Conservation (phyloP, 345 rosid species). For the Gossypium longicalyx region DNA sequence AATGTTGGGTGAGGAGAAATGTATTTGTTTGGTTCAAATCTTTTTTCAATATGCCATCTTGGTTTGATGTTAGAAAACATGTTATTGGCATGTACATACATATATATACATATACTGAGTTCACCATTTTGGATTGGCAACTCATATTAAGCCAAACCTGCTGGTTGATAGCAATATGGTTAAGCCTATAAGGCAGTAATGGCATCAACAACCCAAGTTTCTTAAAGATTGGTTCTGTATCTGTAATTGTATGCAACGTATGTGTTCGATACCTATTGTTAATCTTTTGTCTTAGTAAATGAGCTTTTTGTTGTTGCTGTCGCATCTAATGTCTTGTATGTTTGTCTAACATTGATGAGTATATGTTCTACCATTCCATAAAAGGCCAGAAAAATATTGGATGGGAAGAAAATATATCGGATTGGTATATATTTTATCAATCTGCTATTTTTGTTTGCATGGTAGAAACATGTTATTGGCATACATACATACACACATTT, state of each 20-base stretch:
- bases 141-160: not conserved
- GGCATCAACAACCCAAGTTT: not conserved
- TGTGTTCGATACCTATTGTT: too few relatives aligned
- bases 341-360: not conserved
- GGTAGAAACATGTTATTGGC: not conserved
- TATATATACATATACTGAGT: not conserved
- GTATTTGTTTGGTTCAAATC: not conserved
- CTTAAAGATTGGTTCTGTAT: not conserved
- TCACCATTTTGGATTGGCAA: not conserved
- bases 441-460: not conserved
- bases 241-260: too few relatives aligned
- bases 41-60: not conserved
- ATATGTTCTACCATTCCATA: not conserved
- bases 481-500: not conserved
- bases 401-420: not conserved
- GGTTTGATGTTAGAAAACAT: not conserved
- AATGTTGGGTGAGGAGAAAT: not conserved
- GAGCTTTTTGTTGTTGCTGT: not conserved
- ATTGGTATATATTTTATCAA: not conserved
- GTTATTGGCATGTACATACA: not conserved
- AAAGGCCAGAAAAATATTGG: not conserved
- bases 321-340: not conserved
- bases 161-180: not conserved
- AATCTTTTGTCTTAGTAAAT: not conserved
- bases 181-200: not conserved